Conservation (phyloP, 805 yeast species). For the Candida endomychidarum region DNA sequence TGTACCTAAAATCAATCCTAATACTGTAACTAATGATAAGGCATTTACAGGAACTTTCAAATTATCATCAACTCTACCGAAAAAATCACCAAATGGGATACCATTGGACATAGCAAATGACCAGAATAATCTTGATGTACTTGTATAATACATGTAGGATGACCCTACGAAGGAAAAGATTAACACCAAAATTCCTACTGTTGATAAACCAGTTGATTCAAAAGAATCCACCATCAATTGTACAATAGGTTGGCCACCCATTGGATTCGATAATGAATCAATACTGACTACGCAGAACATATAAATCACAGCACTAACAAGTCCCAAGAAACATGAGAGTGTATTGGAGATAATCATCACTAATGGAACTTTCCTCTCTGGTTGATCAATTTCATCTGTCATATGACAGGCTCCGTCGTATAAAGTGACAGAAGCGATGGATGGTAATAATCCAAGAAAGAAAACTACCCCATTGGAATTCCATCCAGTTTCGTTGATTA, state of each 20-base stretch:
- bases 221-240: slow-evolving; percentile 25
- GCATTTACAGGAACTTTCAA: slow-evolving; percentile 27
- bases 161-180: slow-evolving; percentile 21
- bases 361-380: slow-evolving; percentile 30
- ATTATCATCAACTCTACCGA: slow-evolving; percentile 22
- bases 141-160: slow-evolving; percentile 21
- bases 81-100: slow-evolving; percentile 28
- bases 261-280: slow-evolving; percentile 17
- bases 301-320: slow-evolving; percentile 30
- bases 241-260: slow-evolving; percentile 25
- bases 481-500: slow-evolving; percentile 28
- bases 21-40: slow-evolving; percentile 20
- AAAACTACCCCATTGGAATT: slow-evolving; percentile 24
- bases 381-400: slow-evolving; percentile 32
- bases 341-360: slow-evolving; percentile 30
- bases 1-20: slow-evolving; percentile 25
- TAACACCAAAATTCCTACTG: slow-evolving; percentile 21
- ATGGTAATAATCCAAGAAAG: slow-evolving; percentile 25
- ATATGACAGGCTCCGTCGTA: slow-evolving; percentile 35
- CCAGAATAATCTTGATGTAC: slow-evolving; percentile 32
- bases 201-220: slow-evolving; percentile 25
- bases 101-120: slow-evolving; percentile 37
- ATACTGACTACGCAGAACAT: slow-evolving; percentile 23
- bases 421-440: slow-evolving; percentile 29
- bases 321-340: slow-evolving; percentile 27